A percentile compares a stretch with the other conserved stretches of the same genome.
Conservation (phyloP, 495 filamentous ascomycete species). For the Podospora anserina region DNA sequence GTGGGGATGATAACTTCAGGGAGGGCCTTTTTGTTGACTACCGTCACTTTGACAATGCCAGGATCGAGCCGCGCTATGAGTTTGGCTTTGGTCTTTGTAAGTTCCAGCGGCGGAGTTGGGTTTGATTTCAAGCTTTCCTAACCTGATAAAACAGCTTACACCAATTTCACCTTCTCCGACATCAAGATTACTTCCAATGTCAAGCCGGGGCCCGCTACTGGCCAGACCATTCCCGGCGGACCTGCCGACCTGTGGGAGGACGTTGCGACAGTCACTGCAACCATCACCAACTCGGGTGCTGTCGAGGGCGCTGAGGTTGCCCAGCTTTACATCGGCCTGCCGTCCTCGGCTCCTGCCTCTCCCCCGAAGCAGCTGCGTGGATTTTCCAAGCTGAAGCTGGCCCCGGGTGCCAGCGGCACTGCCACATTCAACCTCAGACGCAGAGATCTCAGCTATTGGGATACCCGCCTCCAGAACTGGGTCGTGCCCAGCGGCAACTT, state of each 20-base stretch:
- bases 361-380: constrained; percentile 55
- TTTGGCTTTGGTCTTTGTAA: constrained; percentile 70
- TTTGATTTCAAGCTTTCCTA: background rate
- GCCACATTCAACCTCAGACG: constrained; percentile 48
- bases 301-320: constrained; percentile 55
- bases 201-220: background rate
- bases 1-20: constrained; percentile 48
- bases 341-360: constrained; percentile 21
- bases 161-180: constrained; percentile 63
- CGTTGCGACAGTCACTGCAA: constrained; percentile 53
- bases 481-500: constrained; percentile 50
- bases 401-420: constrained; percentile 40
- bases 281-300: constrained; percentile 65
- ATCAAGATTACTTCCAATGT: constrained; percentile 35
- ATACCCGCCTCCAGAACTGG: constrained; percentile 48
- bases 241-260: constrained; percentile 70
- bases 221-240: constrained; percentile 49
- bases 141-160: constrained; percentile 49
- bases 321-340: constrained; percentile 57
- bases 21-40: constrained; percentile 82
- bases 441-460: constrained; percentile 59
- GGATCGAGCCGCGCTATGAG: constrained; percentile 66
- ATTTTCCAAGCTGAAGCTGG: constrained; percentile 52
- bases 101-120: constrained; percentile 12
- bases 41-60: constrained; percentile 65